These are phyloP conservation scores for Epichloe sp. DNA, from an alignment of 2,329 filamentous ascomycete species.

Conservation along the genomic window DNA sequence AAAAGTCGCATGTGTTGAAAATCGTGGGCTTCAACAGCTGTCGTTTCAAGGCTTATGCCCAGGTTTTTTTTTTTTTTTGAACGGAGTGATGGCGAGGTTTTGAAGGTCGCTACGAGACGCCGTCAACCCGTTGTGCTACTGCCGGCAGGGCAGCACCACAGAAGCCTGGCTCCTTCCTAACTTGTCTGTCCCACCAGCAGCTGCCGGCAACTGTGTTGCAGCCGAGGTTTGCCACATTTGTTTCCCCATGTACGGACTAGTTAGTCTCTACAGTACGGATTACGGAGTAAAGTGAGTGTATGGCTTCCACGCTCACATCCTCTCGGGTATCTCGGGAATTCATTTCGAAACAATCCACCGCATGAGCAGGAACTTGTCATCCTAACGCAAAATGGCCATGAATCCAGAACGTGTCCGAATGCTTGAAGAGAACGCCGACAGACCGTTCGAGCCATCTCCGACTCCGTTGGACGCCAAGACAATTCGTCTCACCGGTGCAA, in stretches of 20 bases:
- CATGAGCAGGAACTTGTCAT: neutral
- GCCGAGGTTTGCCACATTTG: too few species aligned
- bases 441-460: neutral
- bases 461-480: neutral
- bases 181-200: neutral
- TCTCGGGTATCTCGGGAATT: neutral
- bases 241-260: too few species aligned
- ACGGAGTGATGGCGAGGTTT: too few species aligned
- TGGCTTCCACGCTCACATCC: neutral
- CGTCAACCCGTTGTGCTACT: too few species aligned
- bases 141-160: too few species aligned
- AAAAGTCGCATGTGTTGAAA: neutral
- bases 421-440: constrained; percentile 9
- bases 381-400: constrained; percentile 6
- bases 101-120: too few species aligned
- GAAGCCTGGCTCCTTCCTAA: neutral
- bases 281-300: too few species aligned
- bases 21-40: too few species aligned
- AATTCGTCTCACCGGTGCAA: constrained; percentile 3
- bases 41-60: too few species aligned
- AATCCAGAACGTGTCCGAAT: constrained; percentile 16
- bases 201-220: neutral
- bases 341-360: neutral
- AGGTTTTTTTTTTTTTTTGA: too few species aligned
- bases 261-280: too few species aligned